phyloP scores from a whole-genome alignment of 257 asterid species.

The Hygrophila difformis region DNA sequence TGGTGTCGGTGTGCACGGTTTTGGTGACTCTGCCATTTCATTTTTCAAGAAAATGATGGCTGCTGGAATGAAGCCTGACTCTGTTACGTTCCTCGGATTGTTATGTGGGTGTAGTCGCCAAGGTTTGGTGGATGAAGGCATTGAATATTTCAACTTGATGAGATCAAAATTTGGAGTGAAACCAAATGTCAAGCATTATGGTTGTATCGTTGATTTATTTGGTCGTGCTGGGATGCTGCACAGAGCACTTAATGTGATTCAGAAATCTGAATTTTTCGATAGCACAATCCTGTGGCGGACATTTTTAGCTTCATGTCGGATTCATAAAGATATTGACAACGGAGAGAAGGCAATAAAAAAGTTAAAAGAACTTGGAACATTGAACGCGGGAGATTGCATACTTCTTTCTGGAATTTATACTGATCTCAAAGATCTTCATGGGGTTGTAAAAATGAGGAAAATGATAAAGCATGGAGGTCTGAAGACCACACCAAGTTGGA shows the following conservation, averaged over 20 bases:
- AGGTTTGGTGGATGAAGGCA: conserved; percentile 21
- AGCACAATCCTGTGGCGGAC: conserved; percentile 19
- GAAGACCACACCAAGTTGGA: conserved; percentile 19
- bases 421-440: too few relatives aligned
- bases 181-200: too few relatives aligned
- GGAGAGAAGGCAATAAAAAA: conserved; percentile 23
- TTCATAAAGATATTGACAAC: conserved; percentile 14
- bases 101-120: conserved; percentile 28
- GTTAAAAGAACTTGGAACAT: too few relatives aligned
- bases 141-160: too few relatives aligned
- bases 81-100: too few relatives aligned
- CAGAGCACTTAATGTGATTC: conserved; percentile 14
- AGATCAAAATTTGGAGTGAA: too few relatives aligned
- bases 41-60: conserved; percentile 20
- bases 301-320: conserved; percentile 19
- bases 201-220: too few relatives aligned
- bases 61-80: conserved; percentile 21
- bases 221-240: conserved; percentile 21
- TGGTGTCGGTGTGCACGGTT: conserved; percentile 22
- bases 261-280: conserved; percentile 9
- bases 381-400: conserved; percentile 18
- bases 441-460: too few relatives aligned
- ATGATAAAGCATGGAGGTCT: conserved; percentile 18
- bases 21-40: conserved; percentile 18
- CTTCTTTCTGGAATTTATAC: too few relatives aligned